Base-by-base conservation (phyloP, 179 eudicot species). In the Actinidia arguta region DNA sequence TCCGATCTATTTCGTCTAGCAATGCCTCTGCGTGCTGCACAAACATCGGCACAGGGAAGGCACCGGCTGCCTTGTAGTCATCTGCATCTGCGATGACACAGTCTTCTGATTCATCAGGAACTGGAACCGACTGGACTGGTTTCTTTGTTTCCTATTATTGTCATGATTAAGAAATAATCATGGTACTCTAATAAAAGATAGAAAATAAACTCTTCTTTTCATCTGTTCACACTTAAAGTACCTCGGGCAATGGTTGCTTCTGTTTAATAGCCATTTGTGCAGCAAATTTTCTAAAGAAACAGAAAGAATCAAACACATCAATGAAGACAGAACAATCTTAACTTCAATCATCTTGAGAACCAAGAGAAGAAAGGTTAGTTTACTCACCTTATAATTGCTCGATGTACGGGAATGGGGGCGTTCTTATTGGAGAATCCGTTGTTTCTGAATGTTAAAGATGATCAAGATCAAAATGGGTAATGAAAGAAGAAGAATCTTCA, bases 11-110 rank as follows among this genome's bases (percentile, higher is more conserved):
- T 85, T 95, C 97, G 71, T 92, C 95, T 39, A 92, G 88, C 95
- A 93, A 92, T 50, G 95, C 96, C 86, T 92, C 96, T 46, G 98
- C 93, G 75, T 96, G 96, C 79, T 95, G 98, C 84, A 96, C 94
- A 90, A 84, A 94, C 89, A 88, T 94, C 1, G 99, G 98, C 78
- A 89, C 92, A 36, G 88, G 82, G 25, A 66, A 85, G 39, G 88
- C 91, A 61, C 73, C 85, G 52, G 78, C 58, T 42, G 51, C 71
- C 81, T 85, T 84, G 68, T 80, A 62, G 12, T 84, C 94, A 47
- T 90, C 95, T 66, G 81, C 94, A 85, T 93, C 93, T 47, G 79
- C 72, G 51, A 89, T 86, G 22, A 62, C 75, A 75, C 85, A 85
- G 58, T 91, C 88, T 44, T 86, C 79, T 50, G 83, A 51, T 84